phyloP scores from a whole-genome alignment of 805 yeast genomes.

The Saturnispora sekii region DNA sequence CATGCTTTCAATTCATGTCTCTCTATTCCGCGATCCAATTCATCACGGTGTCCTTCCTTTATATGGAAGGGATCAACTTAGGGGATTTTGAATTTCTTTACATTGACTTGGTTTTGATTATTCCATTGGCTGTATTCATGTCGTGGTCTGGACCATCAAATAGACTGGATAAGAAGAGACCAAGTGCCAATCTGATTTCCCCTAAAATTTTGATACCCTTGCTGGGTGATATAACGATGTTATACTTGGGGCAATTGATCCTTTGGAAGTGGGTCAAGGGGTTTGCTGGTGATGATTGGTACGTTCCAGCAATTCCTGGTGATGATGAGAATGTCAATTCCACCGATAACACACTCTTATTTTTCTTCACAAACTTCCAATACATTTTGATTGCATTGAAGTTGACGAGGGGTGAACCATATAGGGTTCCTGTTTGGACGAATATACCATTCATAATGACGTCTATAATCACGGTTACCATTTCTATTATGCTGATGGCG shows the following conservation, averaged over 20 bases:
- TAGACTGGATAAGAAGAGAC: slow-evolving; percentile 57
- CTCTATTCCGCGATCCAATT: slow-evolving; percentile 95
- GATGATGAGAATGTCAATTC: slow-evolving; percentile 75
- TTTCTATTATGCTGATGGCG: slow-evolving; percentile 48
- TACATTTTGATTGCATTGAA: slow-evolving; percentile 77
- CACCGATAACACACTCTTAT: slow-evolving; percentile 82
- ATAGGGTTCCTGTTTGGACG: slow-evolving; percentile 61
- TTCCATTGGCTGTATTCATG: slow-evolving; percentile 95
- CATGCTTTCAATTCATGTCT: slow-evolving; percentile 97
- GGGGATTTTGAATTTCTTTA: slow-evolving; percentile 96
- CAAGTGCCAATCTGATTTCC: slow-evolving; percentile 89
- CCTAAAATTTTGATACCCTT: slow-evolving; percentile 80
- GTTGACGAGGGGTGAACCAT: slow-evolving; percentile 91
- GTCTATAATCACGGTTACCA: slow-evolving; percentile 36
- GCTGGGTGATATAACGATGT: slow-evolving; percentile 60
- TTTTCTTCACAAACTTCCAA: slow-evolving; percentile 76
- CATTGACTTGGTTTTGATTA: slow-evolving; percentile 82
- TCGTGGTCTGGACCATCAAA: slow-evolving; percentile 87
- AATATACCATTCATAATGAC: slow-evolving; percentile 67
- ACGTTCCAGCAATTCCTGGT: slow-evolving; percentile 69
- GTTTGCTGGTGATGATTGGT: slow-evolving; percentile 55
- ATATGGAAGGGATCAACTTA: slow-evolving; percentile 80
- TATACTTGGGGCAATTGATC: slow-evolving; percentile 54
- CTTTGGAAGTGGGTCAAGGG: slow-evolving; percentile 48
- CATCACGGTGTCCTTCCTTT: slow-evolving; percentile 73